Evolutionary conservation across 805 yeast genomes (phyloP).

Genomic region (Debaryomyces prosopidis): DNA sequence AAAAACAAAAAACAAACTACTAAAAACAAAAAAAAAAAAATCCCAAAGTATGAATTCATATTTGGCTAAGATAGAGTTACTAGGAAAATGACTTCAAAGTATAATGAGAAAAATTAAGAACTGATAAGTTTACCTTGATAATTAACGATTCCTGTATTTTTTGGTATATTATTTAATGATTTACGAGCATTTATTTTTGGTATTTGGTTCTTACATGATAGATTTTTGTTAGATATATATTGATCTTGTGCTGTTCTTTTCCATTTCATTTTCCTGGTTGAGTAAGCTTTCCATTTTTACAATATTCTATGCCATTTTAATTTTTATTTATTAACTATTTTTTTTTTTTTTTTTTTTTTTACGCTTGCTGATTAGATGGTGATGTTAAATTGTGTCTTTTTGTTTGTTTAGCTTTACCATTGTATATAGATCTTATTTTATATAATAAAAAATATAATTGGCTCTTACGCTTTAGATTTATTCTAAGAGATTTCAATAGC

Average conservation of each 20-base stretch:
- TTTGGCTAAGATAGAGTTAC: neutral
- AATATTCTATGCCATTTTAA: neutral
- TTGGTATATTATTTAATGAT: slow-evolving; percentile 2
- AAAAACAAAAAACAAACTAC: neutral
- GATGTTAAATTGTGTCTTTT: slow-evolving; percentile 1
- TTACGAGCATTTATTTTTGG: slow-evolving; percentile 3
- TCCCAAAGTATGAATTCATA: neutral
- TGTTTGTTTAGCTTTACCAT: neutral
- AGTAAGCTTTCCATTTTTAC: neutral
- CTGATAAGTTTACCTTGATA: slow-evolving; percentile 1
- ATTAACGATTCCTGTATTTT: slow-evolving; percentile 2
- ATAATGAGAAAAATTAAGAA: neutral
- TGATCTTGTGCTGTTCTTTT: neutral
- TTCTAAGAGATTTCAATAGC: too few species aligned
- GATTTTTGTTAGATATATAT: slow-evolving; percentile 6
- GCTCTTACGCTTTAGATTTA: too few species aligned
- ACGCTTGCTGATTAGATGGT: neutral
- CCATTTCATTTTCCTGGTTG: neutral
- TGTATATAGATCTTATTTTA: neutral
- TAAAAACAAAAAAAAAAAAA: neutral
- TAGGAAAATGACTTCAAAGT: neutral
- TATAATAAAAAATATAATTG: neutral
- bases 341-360: neutral
- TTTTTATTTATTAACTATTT: neutral
- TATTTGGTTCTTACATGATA: slow-evolving; percentile 9